phyloP scores from a whole-genome alignment of 805 yeast species.

The Hanseniaspora thailandica region DNA sequence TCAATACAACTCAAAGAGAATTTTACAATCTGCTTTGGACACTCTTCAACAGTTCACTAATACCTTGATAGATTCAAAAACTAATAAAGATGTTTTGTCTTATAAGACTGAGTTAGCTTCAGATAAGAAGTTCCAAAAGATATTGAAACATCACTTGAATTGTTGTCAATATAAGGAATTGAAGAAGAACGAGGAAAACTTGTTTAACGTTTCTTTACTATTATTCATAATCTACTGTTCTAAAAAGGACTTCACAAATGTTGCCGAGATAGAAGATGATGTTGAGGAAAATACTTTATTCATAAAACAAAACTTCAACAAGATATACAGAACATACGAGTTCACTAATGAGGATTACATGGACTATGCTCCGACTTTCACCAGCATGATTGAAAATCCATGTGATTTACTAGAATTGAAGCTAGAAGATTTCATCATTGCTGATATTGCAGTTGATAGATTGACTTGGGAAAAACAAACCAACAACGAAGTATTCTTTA shows the following conservation, averaged over 20 bases:
- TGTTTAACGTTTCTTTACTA: conserved; percentile 3
- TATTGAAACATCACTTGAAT: neutral
- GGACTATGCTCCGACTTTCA: conserved; percentile 18
- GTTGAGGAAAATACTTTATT: neutral
- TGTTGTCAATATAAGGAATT: conserved; percentile 2
- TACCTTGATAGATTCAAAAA: conserved; percentile 29
- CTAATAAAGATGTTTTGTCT: conserved; percentile 41
- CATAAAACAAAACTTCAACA: neutral
- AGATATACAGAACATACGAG: neutral
- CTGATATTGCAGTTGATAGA: conserved; percentile 42
- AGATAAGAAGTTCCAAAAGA: neutral
- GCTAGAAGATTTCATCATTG: conserved; percentile 33
- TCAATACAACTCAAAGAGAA: conserved; percentile 37
- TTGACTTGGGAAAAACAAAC: conserved; percentile 35
- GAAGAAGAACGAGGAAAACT: conserved; percentile 3
- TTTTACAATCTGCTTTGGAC: conserved; percentile 38
- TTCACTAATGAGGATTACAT: conserved; percentile 9
- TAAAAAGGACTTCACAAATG: neutral
- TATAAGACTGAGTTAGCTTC: conserved; percentile 35
- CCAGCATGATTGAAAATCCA: conserved; percentile 7
- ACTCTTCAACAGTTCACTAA: conserved; percentile 22
- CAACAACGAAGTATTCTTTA: conserved; percentile 30
- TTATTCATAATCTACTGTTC: conserved; percentile 3
- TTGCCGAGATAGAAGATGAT: conserved; percentile 1
- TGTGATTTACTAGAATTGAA: conserved; percentile 34